phyloP scores from a whole-genome alignment of 2,329 filamentous ascomycete genomes.

The Aspergillus arachidicola region DNA sequence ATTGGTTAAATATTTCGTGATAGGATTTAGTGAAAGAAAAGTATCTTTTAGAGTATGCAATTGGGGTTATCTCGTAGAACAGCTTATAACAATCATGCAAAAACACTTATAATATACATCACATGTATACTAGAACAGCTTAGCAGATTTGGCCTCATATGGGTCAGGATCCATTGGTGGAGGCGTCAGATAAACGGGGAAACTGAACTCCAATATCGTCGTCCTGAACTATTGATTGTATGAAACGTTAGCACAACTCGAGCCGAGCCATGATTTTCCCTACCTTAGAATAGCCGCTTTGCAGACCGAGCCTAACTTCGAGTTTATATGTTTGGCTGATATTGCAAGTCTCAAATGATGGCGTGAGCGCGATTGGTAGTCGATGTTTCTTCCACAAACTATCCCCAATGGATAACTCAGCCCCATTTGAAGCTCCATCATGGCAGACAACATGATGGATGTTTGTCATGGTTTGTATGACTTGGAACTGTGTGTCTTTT shows the following conservation, averaged over 20 bases:
- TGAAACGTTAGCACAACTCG: neutral
- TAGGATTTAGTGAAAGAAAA: neutral
- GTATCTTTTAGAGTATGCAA: neutral
- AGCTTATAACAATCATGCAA: neutral
- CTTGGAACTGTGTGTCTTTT: conserved; percentile 7
- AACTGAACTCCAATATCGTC: neutral
- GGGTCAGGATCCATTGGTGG: neutral
- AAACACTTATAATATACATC: neutral
- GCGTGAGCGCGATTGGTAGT: neutral
- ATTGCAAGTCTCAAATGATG: neutral
- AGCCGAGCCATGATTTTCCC: neutral
- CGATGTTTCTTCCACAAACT: neutral
- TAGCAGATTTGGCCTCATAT: neutral
- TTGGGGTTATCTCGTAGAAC: neutral
- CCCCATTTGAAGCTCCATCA: too few species aligned
- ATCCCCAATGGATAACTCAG: neutral
- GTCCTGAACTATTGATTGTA: neutral
- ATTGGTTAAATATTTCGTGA: neutral
- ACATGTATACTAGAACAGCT: neutral
- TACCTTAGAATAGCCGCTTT: neutral
- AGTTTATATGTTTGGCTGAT: neutral
- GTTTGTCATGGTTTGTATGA: conserved; percentile 23
- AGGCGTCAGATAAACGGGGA: neutral
- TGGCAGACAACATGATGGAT: neutral
- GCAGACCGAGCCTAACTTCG: neutral